Evolutionary conservation across 1,139 yeast species (phyloP).

Genomic region (Sugiyamaella novakii): DNA sequence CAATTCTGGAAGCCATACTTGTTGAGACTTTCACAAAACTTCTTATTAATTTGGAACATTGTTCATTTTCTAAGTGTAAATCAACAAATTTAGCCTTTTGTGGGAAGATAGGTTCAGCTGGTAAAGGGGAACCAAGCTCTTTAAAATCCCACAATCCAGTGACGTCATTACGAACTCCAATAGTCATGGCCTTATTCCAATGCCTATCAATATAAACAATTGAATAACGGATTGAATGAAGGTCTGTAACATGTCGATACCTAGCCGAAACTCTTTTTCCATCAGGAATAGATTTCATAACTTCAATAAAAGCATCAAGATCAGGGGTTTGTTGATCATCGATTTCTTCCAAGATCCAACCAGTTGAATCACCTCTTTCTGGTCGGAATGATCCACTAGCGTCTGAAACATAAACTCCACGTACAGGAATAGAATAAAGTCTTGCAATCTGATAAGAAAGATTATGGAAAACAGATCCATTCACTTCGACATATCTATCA

Average conservation of each 20-base stretch:
- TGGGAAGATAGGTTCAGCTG: constrained; percentile 50
- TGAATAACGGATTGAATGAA: constrained; percentile 65
- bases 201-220: constrained; percentile 78
- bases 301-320: constrained; percentile 73
- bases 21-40: constrained; percentile 72
- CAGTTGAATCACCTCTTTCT: constrained; percentile 49
- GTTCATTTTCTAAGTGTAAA: constrained; percentile 60
- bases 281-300: constrained; percentile 78
- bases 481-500: constrained; percentile 72
- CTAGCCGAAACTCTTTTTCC: constrained; percentile 68
- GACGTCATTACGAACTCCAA: constrained; percentile 74
- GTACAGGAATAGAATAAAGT: constrained; percentile 77
- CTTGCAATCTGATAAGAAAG: constrained; percentile 89
- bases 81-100: constrained; percentile 72
- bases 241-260: constrained; percentile 78
- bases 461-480: constrained; percentile 85
- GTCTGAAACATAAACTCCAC: constrained; percentile 78
- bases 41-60: constrained; percentile 52
- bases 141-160: constrained; percentile 90
- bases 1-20: constrained; percentile 67
- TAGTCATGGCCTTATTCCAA: constrained; percentile 73
- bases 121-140: constrained; percentile 47
- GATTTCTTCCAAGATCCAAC: constrained; percentile 77
- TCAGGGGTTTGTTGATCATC: constrained; percentile 75
- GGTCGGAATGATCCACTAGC: constrained; percentile 78